Evolutionary conservation across 129 eudicot genomes (phyloP), one percentile per base, ranked within the genome.

Genomic region (Dittrichia graveolens): DNA sequence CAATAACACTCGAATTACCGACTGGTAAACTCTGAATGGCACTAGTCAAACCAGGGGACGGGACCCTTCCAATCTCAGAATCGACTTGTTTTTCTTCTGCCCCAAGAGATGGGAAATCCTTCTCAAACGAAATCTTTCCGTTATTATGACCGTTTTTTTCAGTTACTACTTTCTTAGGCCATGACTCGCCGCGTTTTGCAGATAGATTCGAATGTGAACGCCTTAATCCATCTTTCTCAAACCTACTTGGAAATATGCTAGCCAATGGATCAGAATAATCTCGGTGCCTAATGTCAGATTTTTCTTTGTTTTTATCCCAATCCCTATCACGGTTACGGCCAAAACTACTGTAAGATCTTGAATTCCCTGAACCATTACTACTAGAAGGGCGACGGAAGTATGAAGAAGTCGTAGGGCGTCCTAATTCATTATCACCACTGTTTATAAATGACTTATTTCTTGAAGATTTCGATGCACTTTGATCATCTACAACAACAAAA

Each of bases 101-200:
- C 56, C 94, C 99, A 65, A 95, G 87, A 37, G 91, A 85, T 8
- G 96, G 99, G 66, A 91, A 90, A 66, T 88, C 96, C 67, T 80
- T 86, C 72, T 91, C 96, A 73, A 95, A 86, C 14, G 94, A 60
- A 52, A 68, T 70, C 71, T 81, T 90, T 5, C 77, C 85, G 49
- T 81, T 85, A 60, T 62, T 72, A 62, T 41, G 69, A 78, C 37
- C 60, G 50, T 42, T 82, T 5, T 69, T 75, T 31, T 88, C 89
- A 55, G 78, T 54, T 13, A 50, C 71, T 52, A 72, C 66, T 75
- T 72, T 90, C 72, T 83, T 80, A 38, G 85, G 85, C 89, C 85
- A 82, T 31, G 83, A 53, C 16, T 94, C 99, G 16, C 75, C 99
- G 34, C 77, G 85, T 67, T 75, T 85, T 41, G 86, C 85, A 61